A percentile compares a stretch with the other conserved stretches of the same genome.
Evolutionary conservation across 192 early-diverging fungal genomes (phyloP).

Genomic region (Lobosporangium transversale): DNA sequence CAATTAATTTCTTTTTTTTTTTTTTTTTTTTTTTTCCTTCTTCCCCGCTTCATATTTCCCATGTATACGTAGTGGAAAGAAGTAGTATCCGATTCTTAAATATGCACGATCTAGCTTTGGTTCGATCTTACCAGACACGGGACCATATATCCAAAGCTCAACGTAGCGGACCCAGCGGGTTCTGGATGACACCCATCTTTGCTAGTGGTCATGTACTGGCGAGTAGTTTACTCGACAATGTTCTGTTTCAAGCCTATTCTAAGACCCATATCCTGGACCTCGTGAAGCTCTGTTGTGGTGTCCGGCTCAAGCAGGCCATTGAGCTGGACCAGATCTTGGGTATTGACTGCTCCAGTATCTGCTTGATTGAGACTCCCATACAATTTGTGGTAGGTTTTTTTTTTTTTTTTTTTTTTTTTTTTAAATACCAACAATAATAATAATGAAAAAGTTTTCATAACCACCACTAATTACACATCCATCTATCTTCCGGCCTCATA

Average conservation of each 20-base stretch:
- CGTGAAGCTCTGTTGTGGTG: conserved; percentile 70
- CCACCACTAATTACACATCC: no score
- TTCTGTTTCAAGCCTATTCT: conserved; percentile 65
- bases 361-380: conserved; percentile 21
- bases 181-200: conserved; percentile 65
- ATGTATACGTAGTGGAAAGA: conserved; percentile 48
- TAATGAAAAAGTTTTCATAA: no score
- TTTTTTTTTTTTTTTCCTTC: background rate
- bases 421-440: background rate
- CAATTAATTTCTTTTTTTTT: background rate
- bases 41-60: no score
- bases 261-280: conserved; percentile 68
- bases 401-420: background rate
- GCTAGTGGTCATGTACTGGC: conserved; percentile 71
- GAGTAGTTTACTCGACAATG: conserved; percentile 62
- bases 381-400: conserved; percentile 30
- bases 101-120: conserved; percentile 47
- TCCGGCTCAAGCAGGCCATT: conserved; percentile 54
- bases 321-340: conserved; percentile 46
- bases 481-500: background rate
- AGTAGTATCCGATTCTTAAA: conserved; percentile 70
- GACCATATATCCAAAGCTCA: background rate
- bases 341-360: conserved; percentile 43
- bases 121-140: conserved; percentile 6
- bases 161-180: background rate